Evolutionary conservation across 441 rosid genomes (phyloP).

Genomic region (Euphorbia neoarborescens): DNA sequence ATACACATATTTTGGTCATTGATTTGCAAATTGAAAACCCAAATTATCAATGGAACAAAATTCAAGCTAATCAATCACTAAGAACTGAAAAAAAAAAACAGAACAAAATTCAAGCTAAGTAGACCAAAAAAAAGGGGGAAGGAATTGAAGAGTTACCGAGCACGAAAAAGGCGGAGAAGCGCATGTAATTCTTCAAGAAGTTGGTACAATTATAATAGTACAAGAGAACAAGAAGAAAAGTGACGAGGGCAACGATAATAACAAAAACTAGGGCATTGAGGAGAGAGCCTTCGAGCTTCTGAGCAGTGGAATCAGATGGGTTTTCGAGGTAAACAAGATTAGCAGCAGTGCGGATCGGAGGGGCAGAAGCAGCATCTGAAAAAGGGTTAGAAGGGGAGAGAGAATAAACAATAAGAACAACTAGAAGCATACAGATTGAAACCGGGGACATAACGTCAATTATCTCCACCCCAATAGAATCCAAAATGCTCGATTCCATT

Average conservation of each 20-base stretch:
- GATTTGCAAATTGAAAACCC: background rate
- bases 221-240: slow-evolving; percentile 71
- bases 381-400: slow-evolving; percentile 55
- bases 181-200: slow-evolving; percentile 87
- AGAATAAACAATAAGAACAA: slow-evolving; percentile 80
- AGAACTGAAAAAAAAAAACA: background rate
- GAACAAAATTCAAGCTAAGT: background rate
- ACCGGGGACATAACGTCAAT: slow-evolving; percentile 93
- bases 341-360: slow-evolving; percentile 79
- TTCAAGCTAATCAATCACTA: background rate
- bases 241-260: slow-evolving; percentile 57
- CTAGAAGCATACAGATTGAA: slow-evolving; percentile 83
- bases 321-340: slow-evolving; percentile 82
- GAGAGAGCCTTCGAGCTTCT: slow-evolving; percentile 77
- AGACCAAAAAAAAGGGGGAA: background rate
- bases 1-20: background rate
- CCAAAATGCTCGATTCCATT: slow-evolving; percentile 83
- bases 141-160: slow-evolving; percentile 34
- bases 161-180: slow-evolving; percentile 82
- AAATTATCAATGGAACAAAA: background rate
- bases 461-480: slow-evolving; percentile 68
- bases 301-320: slow-evolving; percentile 62
- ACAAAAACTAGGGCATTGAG: slow-evolving; percentile 79
- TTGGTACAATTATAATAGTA: slow-evolving; percentile 86
- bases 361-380: slow-evolving; percentile 34